Evolutionary conservation across 345 rosid species (phyloP).

Genomic region (Excoecaria agallocha): DNA sequence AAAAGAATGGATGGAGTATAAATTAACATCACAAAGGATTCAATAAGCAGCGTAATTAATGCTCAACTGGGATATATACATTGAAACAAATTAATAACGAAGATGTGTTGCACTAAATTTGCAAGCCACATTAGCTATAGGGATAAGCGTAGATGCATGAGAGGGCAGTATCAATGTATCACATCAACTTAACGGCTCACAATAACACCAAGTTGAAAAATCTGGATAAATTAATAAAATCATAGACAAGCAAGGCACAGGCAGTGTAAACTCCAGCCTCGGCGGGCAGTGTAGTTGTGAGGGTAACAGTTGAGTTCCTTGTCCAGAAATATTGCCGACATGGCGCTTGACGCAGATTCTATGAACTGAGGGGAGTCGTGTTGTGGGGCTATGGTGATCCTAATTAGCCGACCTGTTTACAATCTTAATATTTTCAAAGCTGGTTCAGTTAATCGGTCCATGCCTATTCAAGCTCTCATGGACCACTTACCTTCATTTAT

Average conservation of each 20-base stretch:
- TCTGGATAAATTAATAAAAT: neutral
- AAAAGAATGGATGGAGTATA: no score
- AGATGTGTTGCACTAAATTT: no score
- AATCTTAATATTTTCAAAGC: neutral
- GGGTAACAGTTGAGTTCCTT: neutral
- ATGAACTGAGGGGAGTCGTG: neutral
- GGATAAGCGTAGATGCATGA: no score
- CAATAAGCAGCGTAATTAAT: no score
- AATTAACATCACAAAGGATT: no score
- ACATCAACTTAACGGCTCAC: no score
- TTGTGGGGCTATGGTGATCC: constrained; percentile 8
- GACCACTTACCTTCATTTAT: neutral
- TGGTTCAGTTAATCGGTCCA: neutral
- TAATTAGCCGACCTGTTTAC: neutral
- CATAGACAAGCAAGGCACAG: neutral
- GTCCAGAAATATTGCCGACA: constrained; percentile 9
- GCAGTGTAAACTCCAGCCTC: neutral
- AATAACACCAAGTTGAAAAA: no score
- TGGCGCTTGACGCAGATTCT: neutral
- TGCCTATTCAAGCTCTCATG: neutral
- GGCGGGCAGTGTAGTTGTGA: neutral
- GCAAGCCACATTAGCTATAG: no score
- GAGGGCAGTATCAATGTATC: no score
- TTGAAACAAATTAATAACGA: no score
- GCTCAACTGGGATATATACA: no score